Percentiles rank a stretch among this genome's conserved stretches.
Conservation (phyloP, 2,329 filamentous ascomycete genomes). For the Shiraia sp. region DNA sequence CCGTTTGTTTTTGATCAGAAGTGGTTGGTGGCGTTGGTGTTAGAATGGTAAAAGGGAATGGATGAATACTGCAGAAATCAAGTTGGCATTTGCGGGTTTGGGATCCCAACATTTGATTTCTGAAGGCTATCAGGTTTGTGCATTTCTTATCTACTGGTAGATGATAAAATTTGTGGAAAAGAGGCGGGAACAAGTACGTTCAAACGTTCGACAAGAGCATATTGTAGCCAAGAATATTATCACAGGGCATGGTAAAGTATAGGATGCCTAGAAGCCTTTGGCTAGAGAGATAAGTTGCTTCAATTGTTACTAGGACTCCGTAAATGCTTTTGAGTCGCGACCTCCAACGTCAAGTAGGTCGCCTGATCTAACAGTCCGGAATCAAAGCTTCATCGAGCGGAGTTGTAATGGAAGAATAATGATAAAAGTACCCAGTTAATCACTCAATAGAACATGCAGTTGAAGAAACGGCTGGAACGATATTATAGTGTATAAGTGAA, state of each 20-base stretch:
- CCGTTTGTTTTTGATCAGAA: too few species aligned
- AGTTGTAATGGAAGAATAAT: slow-evolving; percentile 23
- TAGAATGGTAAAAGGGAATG: too few species aligned
- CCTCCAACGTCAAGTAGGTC: slow-evolving; percentile 30
- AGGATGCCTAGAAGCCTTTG: slow-evolving; percentile 15
- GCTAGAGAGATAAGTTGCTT: slow-evolving; percentile 20
- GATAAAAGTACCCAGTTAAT: slow-evolving; percentile 5
- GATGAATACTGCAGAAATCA: too few species aligned
- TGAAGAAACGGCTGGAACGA: slow-evolving; percentile 11
- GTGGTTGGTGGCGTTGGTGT: slow-evolving; percentile 16
- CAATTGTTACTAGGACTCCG: slow-evolving; percentile 24
- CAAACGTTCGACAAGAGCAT: too few species aligned
- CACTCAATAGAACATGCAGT: slow-evolving; percentile 8
- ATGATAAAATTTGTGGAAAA: too few species aligned
- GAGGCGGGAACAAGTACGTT: too few species aligned
- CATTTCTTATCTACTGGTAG: too few species aligned
- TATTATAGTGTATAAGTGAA: slow-evolving; percentile 2
- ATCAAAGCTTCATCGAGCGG: slow-evolving; percentile 35
- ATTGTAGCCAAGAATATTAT: too few species aligned
- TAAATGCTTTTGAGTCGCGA: slow-evolving; percentile 23
- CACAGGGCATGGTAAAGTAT: too few species aligned
- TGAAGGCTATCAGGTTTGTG: too few species aligned
- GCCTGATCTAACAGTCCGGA: slow-evolving; percentile 33
- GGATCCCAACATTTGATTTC: too few species aligned
- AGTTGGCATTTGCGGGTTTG: too few species aligned